Base-by-base conservation (phyloP, 352 stramenopile species). In the Phytophthora uliginosa region DNA sequence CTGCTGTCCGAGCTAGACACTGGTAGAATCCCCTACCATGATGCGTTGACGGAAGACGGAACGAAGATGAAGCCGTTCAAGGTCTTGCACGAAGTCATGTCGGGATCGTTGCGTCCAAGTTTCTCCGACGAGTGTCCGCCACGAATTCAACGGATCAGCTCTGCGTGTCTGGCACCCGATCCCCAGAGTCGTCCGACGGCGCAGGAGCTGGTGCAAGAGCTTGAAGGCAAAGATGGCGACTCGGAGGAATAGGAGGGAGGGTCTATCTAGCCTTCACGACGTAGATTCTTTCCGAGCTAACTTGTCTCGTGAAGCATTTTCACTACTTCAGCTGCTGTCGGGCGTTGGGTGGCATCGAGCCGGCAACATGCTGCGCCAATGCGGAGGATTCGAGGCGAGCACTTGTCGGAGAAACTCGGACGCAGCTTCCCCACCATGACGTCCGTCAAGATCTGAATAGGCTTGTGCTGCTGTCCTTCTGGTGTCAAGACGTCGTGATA, bases 1-100 rank as follows among this genome's bases (percentile, higher is more conserved):
- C 65, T 96, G n/a, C 51, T 85, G 18, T 78, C 78, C 8, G 78
- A 85, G 51, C 57, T 85, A 2, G 75, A 82, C 63, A 85, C 74
- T n/a, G 60, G 69, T 28, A 57, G 56, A 28, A 73, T 74, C 2
- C 77, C 77, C 13, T 84, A 79, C 51, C 59, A 20, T 4, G 77
- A 84, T 59, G 69, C 53, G 12, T 38, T 69, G 20, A 71, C 51
- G 17, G 51, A 65, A 24, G 40, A 33, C 12, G 62, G 63, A 15
- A 47, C 36, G 33, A 71, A 66, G 38, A 51, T 54, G 34, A 78
- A 72, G 55, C 54, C 72, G 6, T 78, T 87, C 66, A 79, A 87
- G 42, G 71, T 87, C 20, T 60, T 87, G 45, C 77, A 81, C 54
- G 59, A 70, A 28, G 73, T 87, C 18, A 81, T 87, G 69, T 59